Conservation (phyloP, 441 rosid species). For the Theobroma grandiflorum region DNA sequence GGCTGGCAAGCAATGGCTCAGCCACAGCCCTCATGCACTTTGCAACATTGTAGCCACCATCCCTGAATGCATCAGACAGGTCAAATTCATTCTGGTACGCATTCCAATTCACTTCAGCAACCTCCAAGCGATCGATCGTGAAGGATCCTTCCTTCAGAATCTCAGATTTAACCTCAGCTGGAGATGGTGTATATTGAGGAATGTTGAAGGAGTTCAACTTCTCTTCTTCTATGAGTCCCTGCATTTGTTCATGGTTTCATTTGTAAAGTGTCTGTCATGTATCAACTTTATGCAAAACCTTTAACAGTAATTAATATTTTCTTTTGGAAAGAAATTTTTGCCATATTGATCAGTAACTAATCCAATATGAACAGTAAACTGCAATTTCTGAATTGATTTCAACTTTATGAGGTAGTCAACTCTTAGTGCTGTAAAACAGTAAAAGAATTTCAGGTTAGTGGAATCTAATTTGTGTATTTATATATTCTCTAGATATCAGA, state of each 20-base stretch:
- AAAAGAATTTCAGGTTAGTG: too few species aligned
- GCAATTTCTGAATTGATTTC: not conserved
- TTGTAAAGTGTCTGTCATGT: not conserved
- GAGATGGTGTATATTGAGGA: slow-evolving; percentile 61
- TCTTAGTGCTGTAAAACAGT: not conserved
- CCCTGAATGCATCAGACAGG: slow-evolving; percentile 17
- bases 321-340: not conserved
- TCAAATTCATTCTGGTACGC: slow-evolving; percentile 25
- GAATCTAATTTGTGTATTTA: not conserved
- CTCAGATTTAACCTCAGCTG: slow-evolving; percentile 42
- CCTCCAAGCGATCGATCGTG: slow-evolving; percentile 41
- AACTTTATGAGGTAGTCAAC: not conserved
- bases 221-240: slow-evolving; percentile 59
- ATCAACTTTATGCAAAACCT: not conserved
- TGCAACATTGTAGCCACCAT: slow-evolving; percentile 52
- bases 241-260: slow-evolving; percentile 4
- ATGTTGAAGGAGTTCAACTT: slow-evolving; percentile 54
- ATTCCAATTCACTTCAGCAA: slow-evolving; percentile 49
- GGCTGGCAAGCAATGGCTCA: slow-evolving; percentile 66
- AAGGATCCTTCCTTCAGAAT: slow-evolving; percentile 53
- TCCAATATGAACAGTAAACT: not conserved
- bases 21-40: slow-evolving; percentile 65
- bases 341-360: not conserved
- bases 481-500: not conserved
- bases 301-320: not conserved